These are phyloP conservation scores for Dothideomycetes sp. DNA, from an alignment of 2,329 filamentous ascomycete species.

Conservation along the genomic window DNA sequence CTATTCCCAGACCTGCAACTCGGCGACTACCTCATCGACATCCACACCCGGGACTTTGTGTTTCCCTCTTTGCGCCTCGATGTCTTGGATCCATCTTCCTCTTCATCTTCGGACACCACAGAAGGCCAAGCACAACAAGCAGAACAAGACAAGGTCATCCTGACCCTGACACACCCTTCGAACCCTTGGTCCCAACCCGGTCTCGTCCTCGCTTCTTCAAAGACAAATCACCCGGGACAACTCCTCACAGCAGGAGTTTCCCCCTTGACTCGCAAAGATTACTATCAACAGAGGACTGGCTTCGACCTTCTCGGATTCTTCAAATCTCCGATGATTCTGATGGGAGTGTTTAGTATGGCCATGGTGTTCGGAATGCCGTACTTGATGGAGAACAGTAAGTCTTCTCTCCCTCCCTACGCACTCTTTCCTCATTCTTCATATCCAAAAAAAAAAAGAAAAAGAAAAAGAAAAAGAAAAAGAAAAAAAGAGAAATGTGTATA, in stretches of 20 bases:
- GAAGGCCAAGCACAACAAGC: slow-evolving; percentile 25
- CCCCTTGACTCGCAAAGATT: slow-evolving; percentile 57
- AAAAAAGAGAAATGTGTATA: neutral
- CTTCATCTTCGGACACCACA: slow-evolving; percentile 19
- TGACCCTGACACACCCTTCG: slow-evolving; percentile 79
- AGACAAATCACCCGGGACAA: slow-evolving; percentile 26
- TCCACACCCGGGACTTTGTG: slow-evolving; percentile 63
- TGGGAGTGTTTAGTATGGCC: slow-evolving; percentile 72
- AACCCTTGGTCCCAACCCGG: slow-evolving; percentile 88
- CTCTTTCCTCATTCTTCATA: neutral
- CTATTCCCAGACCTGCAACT: slow-evolving; percentile 62
- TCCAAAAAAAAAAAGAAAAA: neutral
- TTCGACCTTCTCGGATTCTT: slow-evolving; percentile 64
- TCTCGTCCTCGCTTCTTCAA: slow-evolving; percentile 40
- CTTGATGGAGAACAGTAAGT: slow-evolving; percentile 87
- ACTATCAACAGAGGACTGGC: slow-evolving; percentile 64
- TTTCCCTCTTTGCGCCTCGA: slow-evolving; percentile 80
- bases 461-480: neutral
- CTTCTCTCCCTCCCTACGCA: neutral
- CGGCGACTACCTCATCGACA: slow-evolving; percentile 72
- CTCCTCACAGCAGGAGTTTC: slow-evolving; percentile 51
- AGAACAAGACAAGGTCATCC: slow-evolving; percentile 42
- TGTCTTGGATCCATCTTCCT: slow-evolving; percentile 34
- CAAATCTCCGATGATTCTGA: slow-evolving; percentile 94
- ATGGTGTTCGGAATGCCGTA: slow-evolving; percentile 92